phyloP scores from a whole-genome alignment of 345 rosid species.

The Eucalyptus cloeziana region DNA sequence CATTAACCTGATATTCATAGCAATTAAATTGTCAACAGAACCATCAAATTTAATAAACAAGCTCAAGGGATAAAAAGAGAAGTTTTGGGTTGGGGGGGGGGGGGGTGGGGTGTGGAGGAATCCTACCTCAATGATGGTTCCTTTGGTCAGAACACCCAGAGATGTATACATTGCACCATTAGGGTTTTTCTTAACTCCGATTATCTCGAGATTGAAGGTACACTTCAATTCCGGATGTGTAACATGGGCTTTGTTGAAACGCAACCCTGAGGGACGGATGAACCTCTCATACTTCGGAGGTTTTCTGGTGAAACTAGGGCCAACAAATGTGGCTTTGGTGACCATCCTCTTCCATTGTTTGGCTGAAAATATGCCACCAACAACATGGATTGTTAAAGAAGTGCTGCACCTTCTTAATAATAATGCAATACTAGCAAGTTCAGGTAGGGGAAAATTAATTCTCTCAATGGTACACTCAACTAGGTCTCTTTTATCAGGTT shows the following conservation, averaged over 20 bases:
- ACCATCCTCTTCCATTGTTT: slow-evolving; percentile 99
- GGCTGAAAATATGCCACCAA: slow-evolving; percentile 27
- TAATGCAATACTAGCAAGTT: not conserved
- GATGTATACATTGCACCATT: slow-evolving; percentile 96
- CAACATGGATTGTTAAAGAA: not conserved
- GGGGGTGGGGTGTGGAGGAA: no score
- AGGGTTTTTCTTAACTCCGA: slow-evolving; percentile 92
- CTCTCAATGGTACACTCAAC: not conserved
- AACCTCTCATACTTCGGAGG: slow-evolving; percentile 99
- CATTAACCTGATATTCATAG: slow-evolving; percentile 58
- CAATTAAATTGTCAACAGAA: not conserved
- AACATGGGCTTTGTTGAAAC: slow-evolving; percentile 87
- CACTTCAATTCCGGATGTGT: slow-evolving; percentile 95
- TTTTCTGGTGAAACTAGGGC: slow-evolving; percentile 89
- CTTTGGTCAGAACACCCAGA: slow-evolving; percentile 92
- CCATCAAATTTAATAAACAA: not conserved
- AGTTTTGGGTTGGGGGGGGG: no score
- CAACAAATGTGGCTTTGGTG: slow-evolving; percentile 90
- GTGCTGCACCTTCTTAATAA: not conserved
- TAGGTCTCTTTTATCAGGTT: not conserved
- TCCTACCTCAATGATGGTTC: slow-evolving; percentile 86
- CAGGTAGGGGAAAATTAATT: not conserved
- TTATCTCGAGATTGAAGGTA: slow-evolving; percentile 85
- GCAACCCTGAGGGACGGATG: slow-evolving; percentile 88
- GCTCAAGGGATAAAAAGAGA: not conserved